Base-by-base conservation (phyloP, 1,139 yeast genomes). In the Hansenula lynferdii region DNA sequence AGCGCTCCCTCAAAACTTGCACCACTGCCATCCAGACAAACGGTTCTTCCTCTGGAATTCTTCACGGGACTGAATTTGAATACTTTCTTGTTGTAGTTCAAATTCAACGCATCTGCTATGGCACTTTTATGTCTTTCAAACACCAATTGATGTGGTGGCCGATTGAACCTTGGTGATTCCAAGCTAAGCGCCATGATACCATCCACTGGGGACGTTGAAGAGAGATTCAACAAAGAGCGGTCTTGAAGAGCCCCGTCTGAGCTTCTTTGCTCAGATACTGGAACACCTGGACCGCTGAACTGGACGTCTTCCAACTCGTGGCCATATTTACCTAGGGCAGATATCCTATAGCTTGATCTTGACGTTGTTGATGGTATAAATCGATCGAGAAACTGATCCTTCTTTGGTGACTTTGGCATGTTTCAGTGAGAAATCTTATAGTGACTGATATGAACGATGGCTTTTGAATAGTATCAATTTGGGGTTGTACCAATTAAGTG, bases 61-160 rank as follows among this genome's bases (percentile, higher is more conserved):
- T 17, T 24, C 2, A 41, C 39, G 3, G 64, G 62, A 8, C 51
- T 50, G 37, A 67, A 70, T 16, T 51, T 60, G 23, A 69, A 53
- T 3, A 71, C 70, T 31, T 67, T 53, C 4, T 62, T 50, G 5
- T 48, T 49, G 14, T 51, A 45, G n/a, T 46, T 50, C 41, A 74
- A 63, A 6, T 76, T 75, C 29, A 77, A 56, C 1, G 81, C 80
- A 20, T 62, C 65, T 1, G 81, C 79, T 24, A 77, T 70, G 24
- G 59, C 56, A 12, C 51, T 56, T 36, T 61, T 57, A 36, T 65
- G 68, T 8, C 28, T 37, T 22, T 35, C 8, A 3, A n/a, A 9
- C 9, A 17, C 24, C 23, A 6, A 9, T n/a, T 4, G 18, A 12
- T 6, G 20, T 14, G n/a, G 16, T 1, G 21, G 7, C 27, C 7